Evolutionary conservation across 768 basidiomycete genomes (phyloP).

Genomic region (Rhizopogon rudus): DNA sequence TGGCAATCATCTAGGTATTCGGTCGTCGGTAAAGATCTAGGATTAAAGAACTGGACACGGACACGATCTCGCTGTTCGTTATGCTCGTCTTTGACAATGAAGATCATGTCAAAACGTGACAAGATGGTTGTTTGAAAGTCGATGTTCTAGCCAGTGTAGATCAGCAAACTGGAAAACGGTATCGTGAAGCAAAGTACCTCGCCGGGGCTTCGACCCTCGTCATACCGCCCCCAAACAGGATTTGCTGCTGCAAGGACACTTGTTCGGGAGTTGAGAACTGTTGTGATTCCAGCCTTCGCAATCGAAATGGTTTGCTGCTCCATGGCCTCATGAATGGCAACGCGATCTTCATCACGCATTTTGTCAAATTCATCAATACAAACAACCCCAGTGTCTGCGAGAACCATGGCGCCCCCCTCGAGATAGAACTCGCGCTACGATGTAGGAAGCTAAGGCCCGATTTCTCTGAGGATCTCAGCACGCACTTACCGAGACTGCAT

Average conservation of each 20-base stretch:
- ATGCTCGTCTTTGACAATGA: conserved; percentile 97
- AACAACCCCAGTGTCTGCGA: conserved; percentile 96
- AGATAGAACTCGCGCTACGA: conserved; percentile 93
- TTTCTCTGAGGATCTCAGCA: background rate
- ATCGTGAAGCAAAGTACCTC: conserved; percentile 46
- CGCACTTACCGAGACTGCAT: conserved; percentile 76
- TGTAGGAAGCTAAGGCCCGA: conserved; percentile 4
- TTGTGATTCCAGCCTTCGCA: conserved; percentile 98
- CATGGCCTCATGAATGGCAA: conserved; percentile 99
- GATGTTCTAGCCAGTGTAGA: conserved; percentile 54
- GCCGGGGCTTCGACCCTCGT: conserved; percentile 93
- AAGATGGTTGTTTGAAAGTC: conserved; percentile 98
- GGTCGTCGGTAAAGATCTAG: background rate
- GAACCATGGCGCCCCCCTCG: conserved; percentile 98
- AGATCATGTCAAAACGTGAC: conserved; percentile 99
- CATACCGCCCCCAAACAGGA: conserved; percentile 96
- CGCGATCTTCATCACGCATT: conserved; percentile 98
- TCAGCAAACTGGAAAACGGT: background rate
- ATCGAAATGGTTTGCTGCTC: conserved; percentile 99
- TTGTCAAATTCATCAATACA: conserved; percentile 99
- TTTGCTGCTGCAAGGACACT: conserved; percentile 97
- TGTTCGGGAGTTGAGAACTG: conserved; percentile 92
- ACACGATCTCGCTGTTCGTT: conserved; percentile 91
- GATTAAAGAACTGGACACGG: conserved; percentile 16
- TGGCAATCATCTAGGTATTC: conserved; percentile 76